phyloP scores from a whole-genome alignment of 768 basidiomycete species.

The Pulveroboletus ravenelii region DNA sequence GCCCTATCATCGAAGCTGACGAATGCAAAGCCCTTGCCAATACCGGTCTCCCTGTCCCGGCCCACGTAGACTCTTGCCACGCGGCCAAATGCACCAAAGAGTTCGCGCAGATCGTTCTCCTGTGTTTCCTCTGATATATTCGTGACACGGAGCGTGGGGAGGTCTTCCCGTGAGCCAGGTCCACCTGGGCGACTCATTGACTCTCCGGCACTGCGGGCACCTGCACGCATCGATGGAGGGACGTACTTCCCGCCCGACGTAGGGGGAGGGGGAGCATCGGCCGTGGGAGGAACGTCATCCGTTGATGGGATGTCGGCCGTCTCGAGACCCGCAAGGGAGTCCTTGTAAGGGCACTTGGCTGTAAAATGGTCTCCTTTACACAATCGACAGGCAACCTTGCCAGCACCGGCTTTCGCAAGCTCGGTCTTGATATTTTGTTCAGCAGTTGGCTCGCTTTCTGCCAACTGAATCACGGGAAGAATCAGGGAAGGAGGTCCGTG shows the following conservation, averaged over 20 bases:
- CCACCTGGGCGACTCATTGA: conserved; percentile 51
- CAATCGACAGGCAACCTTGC: conserved; percentile 86
- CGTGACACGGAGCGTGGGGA: conserved; percentile 55
- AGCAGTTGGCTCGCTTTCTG: conserved; percentile 62
- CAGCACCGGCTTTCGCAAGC: conserved; percentile 69
- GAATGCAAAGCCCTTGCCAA: conserved; percentile 96
- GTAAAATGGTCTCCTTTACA: conserved; percentile 99
- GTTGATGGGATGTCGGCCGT: conserved; percentile 42
- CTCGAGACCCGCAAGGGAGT: conserved; percentile 76
- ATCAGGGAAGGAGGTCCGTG: not conserved
- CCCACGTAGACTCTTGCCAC: conserved; percentile 92
- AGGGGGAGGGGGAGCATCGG: conserved; percentile 23
- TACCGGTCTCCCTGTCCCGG: conserved; percentile 88
- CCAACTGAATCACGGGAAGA: conserved; percentile 33
- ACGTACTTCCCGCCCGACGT: conserved; percentile 79
- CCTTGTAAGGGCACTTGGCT: conserved; percentile 97
- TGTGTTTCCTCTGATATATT: conserved; percentile 62
- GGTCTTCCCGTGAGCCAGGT: conserved; percentile 71
- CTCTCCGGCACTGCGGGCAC: conserved; percentile 67
- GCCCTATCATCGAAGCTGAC: conserved; percentile 87
- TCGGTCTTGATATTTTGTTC: conserved; percentile 64
- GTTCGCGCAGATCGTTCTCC: conserved; percentile 88
- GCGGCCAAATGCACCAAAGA: conserved; percentile 83
- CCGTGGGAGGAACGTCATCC: conserved; percentile 34
- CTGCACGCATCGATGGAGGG: conserved; percentile 85